phyloP scores from a whole-genome alignment of 2,329 filamentous ascomycete genomes.

The Bipolaris oryzae region DNA sequence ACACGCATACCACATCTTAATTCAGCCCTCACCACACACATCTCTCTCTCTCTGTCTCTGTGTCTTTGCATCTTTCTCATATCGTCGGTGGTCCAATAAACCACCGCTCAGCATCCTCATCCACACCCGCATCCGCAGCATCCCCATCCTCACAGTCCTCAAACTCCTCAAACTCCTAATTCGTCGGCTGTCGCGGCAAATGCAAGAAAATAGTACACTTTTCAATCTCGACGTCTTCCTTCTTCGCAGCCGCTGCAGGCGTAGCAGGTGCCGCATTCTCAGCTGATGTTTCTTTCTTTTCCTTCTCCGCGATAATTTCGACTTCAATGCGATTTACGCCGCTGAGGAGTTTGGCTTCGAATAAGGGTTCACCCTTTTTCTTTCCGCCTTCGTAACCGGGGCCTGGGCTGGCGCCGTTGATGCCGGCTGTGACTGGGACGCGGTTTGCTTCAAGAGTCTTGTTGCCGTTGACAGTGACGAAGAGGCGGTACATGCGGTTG shows the following conservation, averaged over 20 bases:
- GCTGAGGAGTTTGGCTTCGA: constrained; percentile 72
- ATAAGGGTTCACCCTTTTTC: constrained; percentile 67
- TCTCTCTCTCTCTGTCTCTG: background rate
- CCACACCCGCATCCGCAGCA: background rate
- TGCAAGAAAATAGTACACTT: constrained; percentile 78
- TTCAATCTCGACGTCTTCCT: constrained; percentile 71
- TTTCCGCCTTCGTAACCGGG: constrained; percentile 44
- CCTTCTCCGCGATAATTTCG: constrained; percentile 73
- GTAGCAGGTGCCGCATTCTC: constrained; percentile 26
- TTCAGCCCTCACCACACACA: background rate
- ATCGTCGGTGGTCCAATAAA: background rate
- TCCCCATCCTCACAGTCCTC: background rate
- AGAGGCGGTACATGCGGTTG: constrained; percentile 75
- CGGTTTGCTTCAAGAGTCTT: constrained; percentile 65
- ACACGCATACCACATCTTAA: background rate
- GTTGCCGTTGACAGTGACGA: constrained; percentile 72
- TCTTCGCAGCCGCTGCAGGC: constrained; percentile 16
- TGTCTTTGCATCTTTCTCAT: background rate
- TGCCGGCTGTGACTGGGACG: constrained; percentile 52
- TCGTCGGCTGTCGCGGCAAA: constrained; percentile 56
- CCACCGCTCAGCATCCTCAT: background rate
- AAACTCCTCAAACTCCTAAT: constrained; percentile 17
- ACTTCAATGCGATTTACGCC: constrained; percentile 81
- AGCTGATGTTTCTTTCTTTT: constrained; percentile 50
- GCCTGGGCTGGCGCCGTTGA: constrained; percentile 35